Percentiles rank a stretch among this genome's conserved stretches.
These are phyloP conservation scores for Coemansia sp. DNA, from an alignment of 192 early-diverging fungal species.

Conservation along the genomic window DNA sequence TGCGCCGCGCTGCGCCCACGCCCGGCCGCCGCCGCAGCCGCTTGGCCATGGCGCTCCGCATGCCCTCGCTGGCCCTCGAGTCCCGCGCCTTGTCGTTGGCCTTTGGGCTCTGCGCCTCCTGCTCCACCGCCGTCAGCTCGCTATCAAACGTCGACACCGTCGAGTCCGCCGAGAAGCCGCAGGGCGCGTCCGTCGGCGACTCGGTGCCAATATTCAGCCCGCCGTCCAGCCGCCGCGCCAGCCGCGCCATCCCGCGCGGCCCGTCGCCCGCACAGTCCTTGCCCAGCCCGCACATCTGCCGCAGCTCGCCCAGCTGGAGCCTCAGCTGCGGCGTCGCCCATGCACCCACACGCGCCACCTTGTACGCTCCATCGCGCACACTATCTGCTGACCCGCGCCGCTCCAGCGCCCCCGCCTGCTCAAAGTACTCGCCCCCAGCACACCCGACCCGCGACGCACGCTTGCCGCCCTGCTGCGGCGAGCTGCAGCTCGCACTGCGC, in stretches of 20 bases:
- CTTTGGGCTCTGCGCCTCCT: neutral
- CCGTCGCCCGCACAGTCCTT: neutral
- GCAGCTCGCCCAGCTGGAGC: conserved; percentile 9
- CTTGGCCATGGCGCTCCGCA: neutral
- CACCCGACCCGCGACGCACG: neutral
- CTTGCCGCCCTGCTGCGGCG: neutral
- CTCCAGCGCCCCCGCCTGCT: neutral
- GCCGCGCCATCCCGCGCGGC: too few species aligned
- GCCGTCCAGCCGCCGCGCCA: too few species aligned
- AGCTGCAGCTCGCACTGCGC: conserved; percentile 32
- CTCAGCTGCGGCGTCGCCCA: conserved; percentile 17
- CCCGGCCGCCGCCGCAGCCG: conserved; percentile 3
- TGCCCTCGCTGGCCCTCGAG: neutral
- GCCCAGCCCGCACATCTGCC: neutral
- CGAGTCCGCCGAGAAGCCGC: neutral
- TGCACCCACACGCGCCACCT: conserved; percentile 11
- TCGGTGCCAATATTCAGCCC: too few species aligned
- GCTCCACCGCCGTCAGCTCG: neutral
- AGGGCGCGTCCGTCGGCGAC: neutral
- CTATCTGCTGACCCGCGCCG: neutral
- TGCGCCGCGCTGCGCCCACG: conserved; percentile 11
- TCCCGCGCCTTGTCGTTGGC: neutral
- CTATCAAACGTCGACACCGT: neutral
- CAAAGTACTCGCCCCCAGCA: neutral
- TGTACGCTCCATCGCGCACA: neutral